Conservation (phyloP, 805 yeast species). For the Candida parachauliodes region DNA sequence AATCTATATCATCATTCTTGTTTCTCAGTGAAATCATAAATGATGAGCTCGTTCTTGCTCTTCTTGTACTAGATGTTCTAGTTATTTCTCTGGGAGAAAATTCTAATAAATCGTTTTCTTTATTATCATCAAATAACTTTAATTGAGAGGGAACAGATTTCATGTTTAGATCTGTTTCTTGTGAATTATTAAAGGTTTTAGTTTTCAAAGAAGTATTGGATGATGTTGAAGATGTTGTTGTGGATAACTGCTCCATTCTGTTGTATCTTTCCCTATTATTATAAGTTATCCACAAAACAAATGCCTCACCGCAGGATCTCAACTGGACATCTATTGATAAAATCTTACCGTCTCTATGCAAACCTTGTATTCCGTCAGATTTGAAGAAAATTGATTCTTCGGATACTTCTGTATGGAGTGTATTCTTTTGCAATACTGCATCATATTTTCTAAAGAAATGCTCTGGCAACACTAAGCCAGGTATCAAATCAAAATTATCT, state of each 20-base stretch:
- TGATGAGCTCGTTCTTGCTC: conserved; percentile 10
- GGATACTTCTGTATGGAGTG: conserved; percentile 20
- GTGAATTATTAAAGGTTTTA: neutral
- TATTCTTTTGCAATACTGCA: conserved; percentile 34
- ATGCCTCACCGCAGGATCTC: conserved; percentile 54
- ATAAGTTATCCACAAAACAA: conserved; percentile 83
- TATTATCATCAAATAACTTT: conserved; percentile 37
- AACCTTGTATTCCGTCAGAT: conserved; percentile 66
- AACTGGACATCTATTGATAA: conserved; percentile 77
- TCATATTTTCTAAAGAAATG: conserved; percentile 77
- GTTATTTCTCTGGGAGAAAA: conserved; percentile 15
- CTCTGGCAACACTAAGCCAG: conserved; percentile 85
- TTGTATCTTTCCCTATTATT: conserved; percentile 15
- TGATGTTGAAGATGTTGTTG: conserved; percentile 16
- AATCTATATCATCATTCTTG: neutral
- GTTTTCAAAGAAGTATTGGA: neutral
- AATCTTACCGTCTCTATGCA: conserved; percentile 64
- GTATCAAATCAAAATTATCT: conserved; percentile 23
- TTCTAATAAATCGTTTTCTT: conserved; percentile 8
- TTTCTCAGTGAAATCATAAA: conserved; percentile 9
- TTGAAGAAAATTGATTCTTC: conserved; percentile 51
- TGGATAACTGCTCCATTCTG: conserved; percentile 24
- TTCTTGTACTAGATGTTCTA: conserved; percentile 34
- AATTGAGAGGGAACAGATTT: conserved; percentile 51
- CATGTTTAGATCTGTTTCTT: neutral